A percentile compares a stretch with the other conserved stretches of the same genome.
phyloP scores from a whole-genome alignment of 1,284 basidiomycete species.

The Heterobasidion occidentale region DNA sequence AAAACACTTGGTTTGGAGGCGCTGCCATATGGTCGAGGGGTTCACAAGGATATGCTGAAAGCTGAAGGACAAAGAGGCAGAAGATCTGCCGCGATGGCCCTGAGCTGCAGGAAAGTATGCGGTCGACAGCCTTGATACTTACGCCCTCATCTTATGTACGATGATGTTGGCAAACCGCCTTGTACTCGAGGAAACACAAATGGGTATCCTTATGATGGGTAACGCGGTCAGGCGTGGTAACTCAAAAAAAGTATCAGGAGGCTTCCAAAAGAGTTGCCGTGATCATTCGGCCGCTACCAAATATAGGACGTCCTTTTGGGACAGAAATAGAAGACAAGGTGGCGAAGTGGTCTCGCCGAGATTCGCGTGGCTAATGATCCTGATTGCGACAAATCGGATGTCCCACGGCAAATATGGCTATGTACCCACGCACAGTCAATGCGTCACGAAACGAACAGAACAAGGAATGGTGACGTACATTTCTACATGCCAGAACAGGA shows the following conservation, averaged over 20 bases:
- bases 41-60: neutral
- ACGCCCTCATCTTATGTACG: neutral
- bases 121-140: neutral
- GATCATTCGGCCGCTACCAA: too few species aligned
- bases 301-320: too few species aligned
- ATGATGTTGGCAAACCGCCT: neutral
- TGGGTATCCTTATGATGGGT: neutral
- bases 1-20: conserved; percentile 17
- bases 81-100: neutral
- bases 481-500: too few species aligned
- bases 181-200: neutral
- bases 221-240: neutral
- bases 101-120: neutral
- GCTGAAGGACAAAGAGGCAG: neutral
- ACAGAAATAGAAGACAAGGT: too few species aligned
- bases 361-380: too few species aligned
- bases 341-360: too few species aligned
- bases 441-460: too few species aligned
- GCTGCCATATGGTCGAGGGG: conserved; percentile 8
- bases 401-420: too few species aligned
- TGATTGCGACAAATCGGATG: too few species aligned
- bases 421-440: too few species aligned
- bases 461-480: too few species aligned
- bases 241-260: neutral
- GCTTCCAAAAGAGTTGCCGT: neutral